phyloP scores from a whole-genome alignment of 176 grass and related monocot species.

The Triticum monococcum region DNA sequence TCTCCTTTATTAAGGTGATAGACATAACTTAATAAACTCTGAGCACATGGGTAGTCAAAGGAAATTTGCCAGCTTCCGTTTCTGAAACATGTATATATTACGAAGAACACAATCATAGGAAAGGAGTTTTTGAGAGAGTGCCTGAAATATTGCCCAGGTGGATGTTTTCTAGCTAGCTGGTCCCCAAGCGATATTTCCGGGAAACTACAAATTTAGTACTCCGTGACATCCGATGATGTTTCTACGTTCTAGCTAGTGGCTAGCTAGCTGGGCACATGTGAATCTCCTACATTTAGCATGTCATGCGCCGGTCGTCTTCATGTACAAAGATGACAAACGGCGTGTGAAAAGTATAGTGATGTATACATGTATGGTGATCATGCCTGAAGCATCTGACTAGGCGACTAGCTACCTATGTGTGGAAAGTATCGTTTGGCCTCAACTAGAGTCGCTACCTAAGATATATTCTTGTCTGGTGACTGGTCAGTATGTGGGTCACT shows the following conservation, averaged over 20 bases:
- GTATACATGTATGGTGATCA: background rate
- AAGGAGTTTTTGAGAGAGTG: too few species aligned
- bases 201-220: background rate
- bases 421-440: background rate
- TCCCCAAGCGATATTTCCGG: background rate
- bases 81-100: too few species aligned
- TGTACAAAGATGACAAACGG: background rate
- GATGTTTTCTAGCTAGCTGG: background rate
- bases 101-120: too few species aligned
- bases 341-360: background rate
- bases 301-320: background rate
- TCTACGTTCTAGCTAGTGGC: background rate
- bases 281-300: background rate
- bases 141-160: too few species aligned
- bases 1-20: too few species aligned
- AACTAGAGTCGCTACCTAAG: background rate
- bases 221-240: background rate
- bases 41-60: too few species aligned
- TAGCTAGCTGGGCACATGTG: too few species aligned
- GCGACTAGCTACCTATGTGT: background rate
- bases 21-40: too few species aligned
- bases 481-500: background rate
- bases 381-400: background rate
- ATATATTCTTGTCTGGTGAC: background rate
- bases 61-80: too few species aligned